Evolutionary conservation across 495 filamentous ascomycete species (phyloP).

Genomic region (Aspergillus hancockii): DNA sequence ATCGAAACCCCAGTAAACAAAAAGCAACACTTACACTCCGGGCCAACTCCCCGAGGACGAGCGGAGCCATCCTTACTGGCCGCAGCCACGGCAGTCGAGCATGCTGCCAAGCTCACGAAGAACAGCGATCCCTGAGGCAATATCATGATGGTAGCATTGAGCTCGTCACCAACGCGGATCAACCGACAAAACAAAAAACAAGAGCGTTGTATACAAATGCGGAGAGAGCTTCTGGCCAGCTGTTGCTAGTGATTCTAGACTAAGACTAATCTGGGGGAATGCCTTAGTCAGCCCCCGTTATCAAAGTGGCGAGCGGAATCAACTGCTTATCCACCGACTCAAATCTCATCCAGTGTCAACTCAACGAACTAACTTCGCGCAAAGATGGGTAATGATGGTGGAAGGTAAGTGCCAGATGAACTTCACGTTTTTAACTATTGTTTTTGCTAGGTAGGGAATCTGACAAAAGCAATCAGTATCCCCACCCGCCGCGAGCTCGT

Average conservation of each 20-base stretch:
- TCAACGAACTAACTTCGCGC: slow-evolving; percentile 8
- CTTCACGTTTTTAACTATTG: background rate
- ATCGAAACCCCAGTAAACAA: background rate
- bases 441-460: background rate
- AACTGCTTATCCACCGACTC: background rate
- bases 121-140: slow-evolving; percentile 40
- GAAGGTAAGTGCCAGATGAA: slow-evolving; percentile 49
- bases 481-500: slow-evolving; percentile 95
- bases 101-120: slow-evolving; percentile 39
- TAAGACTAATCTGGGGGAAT: slow-evolving; percentile 18
- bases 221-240: slow-evolving; percentile 23
- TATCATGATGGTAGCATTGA: slow-evolving; percentile 50
- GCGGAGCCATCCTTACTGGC: slow-evolving; percentile 40
- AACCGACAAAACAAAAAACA: slow-evolving; percentile 37
- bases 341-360: background rate
- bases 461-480: slow-evolving; percentile 57
- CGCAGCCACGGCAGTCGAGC: slow-evolving; percentile 34
- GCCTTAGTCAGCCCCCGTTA: slow-evolving; percentile 25
- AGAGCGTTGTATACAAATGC: slow-evolving; percentile 19
- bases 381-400: slow-evolving; percentile 97
- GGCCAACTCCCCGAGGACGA: slow-evolving; percentile 65
- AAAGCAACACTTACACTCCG: slow-evolving; percentile 45
- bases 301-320: slow-evolving; percentile 21
- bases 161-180: slow-evolving; percentile 39
- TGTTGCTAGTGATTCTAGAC: slow-evolving; percentile 8